phyloP scores from a whole-genome alignment of 352 stramenopile genomes.

The Phytophthora colocasiae region DNA sequence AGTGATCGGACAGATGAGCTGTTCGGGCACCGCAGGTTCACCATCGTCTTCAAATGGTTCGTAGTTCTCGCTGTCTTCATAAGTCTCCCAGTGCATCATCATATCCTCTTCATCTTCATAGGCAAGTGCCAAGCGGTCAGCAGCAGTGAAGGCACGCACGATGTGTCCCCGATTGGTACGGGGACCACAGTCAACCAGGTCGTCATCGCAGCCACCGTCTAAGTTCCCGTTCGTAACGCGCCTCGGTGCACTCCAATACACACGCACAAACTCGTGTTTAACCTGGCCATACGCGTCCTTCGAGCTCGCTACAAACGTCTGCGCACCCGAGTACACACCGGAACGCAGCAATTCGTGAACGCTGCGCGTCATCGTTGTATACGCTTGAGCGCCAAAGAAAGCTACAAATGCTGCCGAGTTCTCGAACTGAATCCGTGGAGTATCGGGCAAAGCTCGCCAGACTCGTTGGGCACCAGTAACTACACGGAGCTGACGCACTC shows the following conservation, averaged over 20 bases:
- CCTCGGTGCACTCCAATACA: constrained; percentile 48
- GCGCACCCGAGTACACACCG: constrained; percentile 51
- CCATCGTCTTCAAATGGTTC: constrained; percentile 26
- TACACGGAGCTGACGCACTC: constrained; percentile 53
- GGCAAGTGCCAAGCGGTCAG: constrained; percentile 36
- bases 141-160: constrained; percentile 55
- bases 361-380: constrained; percentile 46
- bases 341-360: constrained; percentile 43
- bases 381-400: constrained; percentile 54
- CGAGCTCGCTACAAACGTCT: constrained; percentile 45
- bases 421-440: constrained; percentile 47
- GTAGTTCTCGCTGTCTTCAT: constrained; percentile 37
- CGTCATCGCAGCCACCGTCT: constrained; percentile 45
- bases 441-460: constrained; percentile 55
- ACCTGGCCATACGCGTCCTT: constrained; percentile 54
- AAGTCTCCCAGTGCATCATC: constrained; percentile 43
- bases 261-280: constrained; percentile 60
- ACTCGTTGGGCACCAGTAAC: constrained; percentile 48
- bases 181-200: constrained; percentile 54
- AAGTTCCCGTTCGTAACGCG: constrained; percentile 17
- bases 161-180: constrained; percentile 55
- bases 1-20: constrained; percentile 94
- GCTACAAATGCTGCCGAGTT: constrained; percentile 53
- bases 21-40: constrained; percentile 50
- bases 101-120: constrained; percentile 44